phyloP scores from a whole-genome alignment of 331 rosid species.

The Acacia concinna region DNA sequence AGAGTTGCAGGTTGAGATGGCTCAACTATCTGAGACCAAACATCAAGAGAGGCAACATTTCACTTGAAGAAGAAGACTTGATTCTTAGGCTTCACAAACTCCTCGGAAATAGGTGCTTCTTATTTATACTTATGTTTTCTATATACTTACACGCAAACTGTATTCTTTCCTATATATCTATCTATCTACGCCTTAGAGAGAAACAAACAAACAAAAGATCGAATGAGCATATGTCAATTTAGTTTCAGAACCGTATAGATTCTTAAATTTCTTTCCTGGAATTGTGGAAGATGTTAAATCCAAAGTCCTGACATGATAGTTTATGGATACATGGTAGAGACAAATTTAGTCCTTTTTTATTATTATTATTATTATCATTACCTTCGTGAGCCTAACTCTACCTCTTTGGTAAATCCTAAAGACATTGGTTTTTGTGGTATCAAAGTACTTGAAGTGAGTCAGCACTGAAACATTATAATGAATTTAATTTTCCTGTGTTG shows the following conservation, averaged over 20 bases:
- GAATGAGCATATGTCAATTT: background rate
- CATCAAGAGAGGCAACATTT: constrained; percentile 78
- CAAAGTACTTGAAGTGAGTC: background rate
- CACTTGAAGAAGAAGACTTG: constrained; percentile 74
- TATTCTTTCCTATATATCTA: too few relatives aligned
- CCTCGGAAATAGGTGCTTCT: constrained; percentile 66
- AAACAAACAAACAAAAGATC: background rate
- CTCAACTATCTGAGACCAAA: constrained; percentile 71
- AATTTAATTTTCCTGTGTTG: background rate
- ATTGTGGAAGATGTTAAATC: background rate
- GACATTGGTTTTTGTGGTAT: background rate
- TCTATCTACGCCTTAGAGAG: background rate
- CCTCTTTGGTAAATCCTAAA: background rate
- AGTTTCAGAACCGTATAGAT: background rate
- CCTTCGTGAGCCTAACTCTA: background rate
- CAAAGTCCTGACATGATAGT: background rate
- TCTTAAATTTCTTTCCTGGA: background rate
- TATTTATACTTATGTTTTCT: background rate
- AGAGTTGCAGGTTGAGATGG: constrained; percentile 80
- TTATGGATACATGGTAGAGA: background rate
- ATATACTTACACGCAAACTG: too few relatives aligned
- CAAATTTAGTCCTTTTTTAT: background rate
- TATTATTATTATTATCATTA: background rate
- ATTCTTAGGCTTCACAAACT: constrained; percentile 76
- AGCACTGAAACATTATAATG: background rate